A percentile compares a stretch with the other conserved stretches of the same genome.
Evolutionary conservation across 2,329 filamentous ascomycete species (phyloP).

Genomic region (Neophaeococcomyces mojaviensis): DNA sequence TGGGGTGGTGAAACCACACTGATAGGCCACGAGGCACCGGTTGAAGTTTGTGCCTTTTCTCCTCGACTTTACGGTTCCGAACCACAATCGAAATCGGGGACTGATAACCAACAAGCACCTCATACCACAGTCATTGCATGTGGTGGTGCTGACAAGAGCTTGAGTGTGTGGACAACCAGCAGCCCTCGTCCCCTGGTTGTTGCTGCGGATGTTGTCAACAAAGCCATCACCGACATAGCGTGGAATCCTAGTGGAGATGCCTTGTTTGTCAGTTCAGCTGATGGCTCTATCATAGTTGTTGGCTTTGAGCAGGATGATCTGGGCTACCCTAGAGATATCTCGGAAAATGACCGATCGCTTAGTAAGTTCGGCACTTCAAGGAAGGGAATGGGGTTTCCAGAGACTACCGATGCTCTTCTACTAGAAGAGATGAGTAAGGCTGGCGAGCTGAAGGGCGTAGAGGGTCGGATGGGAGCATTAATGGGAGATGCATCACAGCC

Average conservation of each 20-base stretch:
- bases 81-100: slow-evolving; percentile 52
- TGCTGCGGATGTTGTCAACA: slow-evolving; percentile 76
- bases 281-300: slow-evolving; percentile 76
- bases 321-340: slow-evolving; percentile 74
- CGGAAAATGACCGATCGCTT: slow-evolving; percentile 87
- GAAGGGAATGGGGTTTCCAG: slow-evolving; percentile 81
- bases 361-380: slow-evolving; percentile 87
- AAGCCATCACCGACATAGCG: slow-evolving; percentile 87
- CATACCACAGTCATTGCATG: slow-evolving; percentile 91
- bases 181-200: slow-evolving; percentile 86
- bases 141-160: slow-evolving; percentile 89
- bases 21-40: slow-evolving; percentile 93
- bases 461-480: slow-evolving; percentile 94
- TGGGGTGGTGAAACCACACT: slow-evolving; percentile 98
- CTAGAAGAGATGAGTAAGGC: slow-evolving; percentile 89
- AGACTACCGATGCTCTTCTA: slow-evolving; percentile 80
- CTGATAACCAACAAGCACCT: slow-evolving; percentile 33
- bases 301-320: slow-evolving; percentile 81
- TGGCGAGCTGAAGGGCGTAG: slow-evolving; percentile 78
- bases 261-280: slow-evolving; percentile 77
- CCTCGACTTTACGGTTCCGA: slow-evolving; percentile 76
- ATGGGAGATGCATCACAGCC: slow-evolving; percentile 70
- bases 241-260: slow-evolving; percentile 91
- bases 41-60: slow-evolving; percentile 95
- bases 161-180: slow-evolving; percentile 97